Evolutionary conservation across 495 filamentous ascomycete species (phyloP).

Genomic region (Neurospora sublineolata): DNA sequence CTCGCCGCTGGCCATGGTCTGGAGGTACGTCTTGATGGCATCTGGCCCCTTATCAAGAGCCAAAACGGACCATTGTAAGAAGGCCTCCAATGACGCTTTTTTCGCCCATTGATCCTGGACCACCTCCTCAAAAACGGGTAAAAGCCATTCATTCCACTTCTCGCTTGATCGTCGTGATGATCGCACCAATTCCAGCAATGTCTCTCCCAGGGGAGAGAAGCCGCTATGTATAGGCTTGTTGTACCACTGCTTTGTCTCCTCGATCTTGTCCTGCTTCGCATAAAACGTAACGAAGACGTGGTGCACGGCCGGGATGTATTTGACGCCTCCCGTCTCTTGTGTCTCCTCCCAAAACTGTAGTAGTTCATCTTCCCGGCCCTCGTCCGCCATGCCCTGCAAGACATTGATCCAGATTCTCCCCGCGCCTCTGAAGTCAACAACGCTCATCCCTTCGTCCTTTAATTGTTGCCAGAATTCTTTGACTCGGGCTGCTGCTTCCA

Average conservation of each 20-base stretch:
- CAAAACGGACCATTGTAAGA: slow-evolving; percentile 66
- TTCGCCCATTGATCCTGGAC: slow-evolving; percentile 28
- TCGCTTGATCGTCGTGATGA: slow-evolving; percentile 43
- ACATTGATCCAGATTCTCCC: slow-evolving; percentile 47
- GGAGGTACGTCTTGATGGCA: slow-evolving; percentile 57
- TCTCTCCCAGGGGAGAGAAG: slow-evolving; percentile 27
- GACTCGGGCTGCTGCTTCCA: slow-evolving; percentile 44
- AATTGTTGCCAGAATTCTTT: slow-evolving; percentile 26
- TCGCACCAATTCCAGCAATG: slow-evolving; percentile 41
- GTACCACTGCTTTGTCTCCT: slow-evolving; percentile 53
- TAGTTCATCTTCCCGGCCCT: slow-evolving; percentile 47
- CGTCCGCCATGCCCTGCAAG: slow-evolving; percentile 53
- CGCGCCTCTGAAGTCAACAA: slow-evolving; percentile 19
- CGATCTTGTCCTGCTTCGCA: slow-evolving; percentile 36
- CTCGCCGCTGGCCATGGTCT: slow-evolving; percentile 35
- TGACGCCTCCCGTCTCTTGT: slow-evolving; percentile 11
- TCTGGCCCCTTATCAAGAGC: slow-evolving; percentile 55
- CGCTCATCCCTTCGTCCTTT: slow-evolving; percentile 9
- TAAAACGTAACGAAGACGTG: slow-evolving; percentile 42
- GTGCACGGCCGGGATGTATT: slow-evolving; percentile 29
- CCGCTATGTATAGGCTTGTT: slow-evolving; percentile 39
- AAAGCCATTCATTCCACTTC: slow-evolving; percentile 38
- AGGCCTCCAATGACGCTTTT: slow-evolving; percentile 52
- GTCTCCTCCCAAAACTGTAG: slow-evolving; percentile 21
- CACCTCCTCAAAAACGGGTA: slow-evolving; percentile 48